These are phyloP conservation scores for Spergularia marina DNA, from an alignment of 148 eudicot genomes.

Conservation along the genomic window DNA sequence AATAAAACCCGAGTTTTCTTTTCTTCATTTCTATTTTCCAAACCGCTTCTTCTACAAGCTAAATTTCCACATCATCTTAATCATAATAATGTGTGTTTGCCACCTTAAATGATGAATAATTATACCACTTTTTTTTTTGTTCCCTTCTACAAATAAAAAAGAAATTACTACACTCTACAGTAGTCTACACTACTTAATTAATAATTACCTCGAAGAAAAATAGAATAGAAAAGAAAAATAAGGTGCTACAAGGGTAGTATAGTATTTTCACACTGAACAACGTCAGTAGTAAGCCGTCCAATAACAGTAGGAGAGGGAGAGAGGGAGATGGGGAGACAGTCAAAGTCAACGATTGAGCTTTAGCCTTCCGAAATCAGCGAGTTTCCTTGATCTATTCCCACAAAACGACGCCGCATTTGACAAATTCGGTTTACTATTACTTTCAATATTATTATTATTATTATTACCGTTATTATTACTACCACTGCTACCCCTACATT, in stretches of 20 bases:
- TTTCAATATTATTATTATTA: neutral
- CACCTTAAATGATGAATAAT: too few relatives aligned
- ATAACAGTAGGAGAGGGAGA: neutral
- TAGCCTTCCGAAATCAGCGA: conserved; percentile 89
- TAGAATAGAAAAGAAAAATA: neutral
- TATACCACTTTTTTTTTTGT: too few relatives aligned
- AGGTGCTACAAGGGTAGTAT: conserved; percentile 18
- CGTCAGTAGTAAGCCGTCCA: neutral
- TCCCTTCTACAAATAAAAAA: too few relatives aligned
- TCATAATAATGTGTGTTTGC: too few relatives aligned
- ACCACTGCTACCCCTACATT: neutral
- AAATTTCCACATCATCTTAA: neutral
- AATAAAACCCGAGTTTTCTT: too few relatives aligned
- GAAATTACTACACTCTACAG: neutral
- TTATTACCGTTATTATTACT: neutral
- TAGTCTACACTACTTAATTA: neutral
- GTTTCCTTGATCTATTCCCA: conserved; percentile 75
- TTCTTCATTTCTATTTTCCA: too few relatives aligned
- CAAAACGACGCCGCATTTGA: conserved; percentile 59
- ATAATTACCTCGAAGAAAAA: neutral
- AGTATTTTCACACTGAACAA: conserved; percentile 11
- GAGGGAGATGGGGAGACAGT: conserved; percentile 8
- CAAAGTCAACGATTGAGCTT: conserved; percentile 45
- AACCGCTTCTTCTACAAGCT: neutral
- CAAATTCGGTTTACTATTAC: conserved; percentile 35